These are phyloP conservation scores for Fusarium euwallaceae DNA, from an alignment of 2,329 filamentous ascomycete genomes.

Conservation along the genomic window DNA sequence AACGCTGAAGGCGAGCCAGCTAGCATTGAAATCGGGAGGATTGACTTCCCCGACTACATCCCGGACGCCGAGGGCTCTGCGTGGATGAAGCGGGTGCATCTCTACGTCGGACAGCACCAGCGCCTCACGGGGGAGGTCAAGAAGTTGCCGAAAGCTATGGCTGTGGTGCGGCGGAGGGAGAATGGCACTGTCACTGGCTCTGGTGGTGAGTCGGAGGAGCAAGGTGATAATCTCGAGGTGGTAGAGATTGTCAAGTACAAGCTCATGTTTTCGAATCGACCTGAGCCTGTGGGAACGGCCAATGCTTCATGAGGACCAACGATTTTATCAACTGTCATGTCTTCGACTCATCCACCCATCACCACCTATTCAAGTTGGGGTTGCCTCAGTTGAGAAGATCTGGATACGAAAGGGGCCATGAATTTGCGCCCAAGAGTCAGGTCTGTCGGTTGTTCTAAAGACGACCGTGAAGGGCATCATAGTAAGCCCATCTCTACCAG, in stretches of 20 bases:
- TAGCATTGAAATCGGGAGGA: slow-evolving; percentile 70
- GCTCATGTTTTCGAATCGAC: slow-evolving; percentile 84
- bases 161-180: slow-evolving; percentile 75
- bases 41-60: slow-evolving; percentile 83
- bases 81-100: slow-evolving; percentile 92
- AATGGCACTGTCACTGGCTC: slow-evolving; percentile 58
- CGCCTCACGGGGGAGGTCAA: slow-evolving; percentile 90
- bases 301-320: slow-evolving; percentile 44
- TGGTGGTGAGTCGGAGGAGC: slow-evolving; percentile 54
- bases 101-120: slow-evolving; percentile 92
- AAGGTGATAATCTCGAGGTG: slow-evolving; percentile 76
- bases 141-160: slow-evolving; percentile 83
- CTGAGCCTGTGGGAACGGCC: slow-evolving; percentile 81
- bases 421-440: neutral
- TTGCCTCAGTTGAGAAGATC: neutral
- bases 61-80: slow-evolving; percentile 62
- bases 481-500: neutral
- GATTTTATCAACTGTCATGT: neutral
- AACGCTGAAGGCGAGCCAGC: slow-evolving; percentile 50
- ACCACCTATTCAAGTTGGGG: too few relatives aligned
- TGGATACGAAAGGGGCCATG: neutral
- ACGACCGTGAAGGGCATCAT: neutral
- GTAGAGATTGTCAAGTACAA: slow-evolving; percentile 91
- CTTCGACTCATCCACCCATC: neutral
- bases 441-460: neutral